Evolutionary conservation across 2,329 filamentous ascomycete genomes (phyloP), one percentile per base, ranked within the genome.

Genomic region (Verticillium albo-atrum): DNA sequence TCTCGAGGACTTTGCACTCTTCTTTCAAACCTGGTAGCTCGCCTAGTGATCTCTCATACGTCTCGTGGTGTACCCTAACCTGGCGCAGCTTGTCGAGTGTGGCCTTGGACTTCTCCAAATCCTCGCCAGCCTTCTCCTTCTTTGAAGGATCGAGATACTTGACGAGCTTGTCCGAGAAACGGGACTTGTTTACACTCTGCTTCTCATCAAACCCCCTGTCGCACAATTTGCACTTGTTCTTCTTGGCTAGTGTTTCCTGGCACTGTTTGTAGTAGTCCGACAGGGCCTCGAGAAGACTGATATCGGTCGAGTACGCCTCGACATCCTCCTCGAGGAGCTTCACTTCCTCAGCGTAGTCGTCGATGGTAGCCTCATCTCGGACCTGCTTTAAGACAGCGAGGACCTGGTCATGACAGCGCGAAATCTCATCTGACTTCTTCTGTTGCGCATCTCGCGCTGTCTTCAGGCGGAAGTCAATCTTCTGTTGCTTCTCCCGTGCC

Each of bases 181-280:
- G 84, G n/a, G 81, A 86, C 63, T 83, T 66, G 57, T 72, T 87
- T 67, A 83, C 85, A 32, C 75, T 81, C 65, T 78, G 77, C 67
- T 80, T 76, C 68, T 85, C 85, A 73, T 79, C 77, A 70, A 97
- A 92, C 4, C 80, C 73, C 57, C 92, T 85, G 51, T 85, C 82
- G 69, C 94, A 98, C 25, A 95, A 84, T 34, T 86, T 82, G 71
- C 94, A 98, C 52, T 83, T 83, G 65, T 91, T 89, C 58, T 89
- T 84, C 34, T 85, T 79, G 58, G 89, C 81, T 12, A 90, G 82
- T 25, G 81, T 82, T 35, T 85, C 81, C 56, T 91, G 77, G 68
- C 89, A 92, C 56, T 85, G 84, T 52, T 77, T 78, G 70, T 90
- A 92, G 71, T 91, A 96, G 15, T 88, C 82, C 54, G 87, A 83